Base-by-base conservation (phyloP, 2,329 filamentous ascomycete genomes). In the Botrytis hyacinthi region DNA sequence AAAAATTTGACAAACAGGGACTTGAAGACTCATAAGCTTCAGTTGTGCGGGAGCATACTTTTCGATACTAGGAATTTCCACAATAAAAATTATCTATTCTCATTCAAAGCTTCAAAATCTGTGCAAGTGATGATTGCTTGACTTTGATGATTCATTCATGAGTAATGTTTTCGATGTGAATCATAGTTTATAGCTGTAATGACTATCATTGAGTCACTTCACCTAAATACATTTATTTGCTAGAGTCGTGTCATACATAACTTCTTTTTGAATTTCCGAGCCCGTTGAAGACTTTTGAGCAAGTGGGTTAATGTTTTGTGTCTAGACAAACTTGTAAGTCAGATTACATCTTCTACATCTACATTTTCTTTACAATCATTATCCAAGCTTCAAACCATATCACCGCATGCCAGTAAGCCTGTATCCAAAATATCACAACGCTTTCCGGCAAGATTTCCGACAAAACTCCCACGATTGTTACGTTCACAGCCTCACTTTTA, bases 401-500 rank as follows among this genome's bases (percentile, higher is more conserved):
- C 7, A 44, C 0, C 16, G 1, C 42, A 44, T 6, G 1, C 42
- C 5, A 18, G 1, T 0, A 57, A 57, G 18, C 0, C 14, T 10
- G 29, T 10, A 18, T 8, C 18, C 16, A 35, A 4, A 35, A 59
- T 3, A 9, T 10, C 18, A 6, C 7, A 32, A 9, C 16, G 14
- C 0, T 59, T 59, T 37, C 37, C 37, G 37, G 7, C 37, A 37
- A 37, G 1, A 54, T n/a, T n/a, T 32, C 14, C n/a, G 5, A 1
- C 4, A 26, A 2, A 6, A 54, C 3, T 54, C n/a, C 12, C 12
- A 29, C 12, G 16, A 32, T 42, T 42, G 42, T 42, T 42, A 44
- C 42, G 42, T 44, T 44, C 42, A 18, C 4, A 44, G 16, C 18
- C 16, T 44, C 4, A 42, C 42, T 18, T n/a, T n/a, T n/a, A n/a